Evolutionary conservation across 805 yeast genomes (phyloP).

Genomic region (Kregervanrija fluxuum): DNA sequence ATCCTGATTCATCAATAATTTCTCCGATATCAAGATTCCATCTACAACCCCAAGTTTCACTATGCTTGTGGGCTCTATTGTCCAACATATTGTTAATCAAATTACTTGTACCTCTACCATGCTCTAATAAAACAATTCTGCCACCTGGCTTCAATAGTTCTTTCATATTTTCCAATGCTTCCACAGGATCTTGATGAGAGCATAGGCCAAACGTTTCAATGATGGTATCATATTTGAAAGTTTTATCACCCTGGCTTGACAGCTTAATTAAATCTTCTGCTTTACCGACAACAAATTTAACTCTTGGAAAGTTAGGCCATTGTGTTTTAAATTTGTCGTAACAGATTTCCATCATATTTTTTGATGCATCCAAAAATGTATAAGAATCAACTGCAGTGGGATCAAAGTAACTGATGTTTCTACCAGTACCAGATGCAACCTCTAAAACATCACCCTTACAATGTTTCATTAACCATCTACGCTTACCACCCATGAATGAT

Average conservation of each 20-base stretch:
- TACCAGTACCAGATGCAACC: slow-evolving; percentile 93
- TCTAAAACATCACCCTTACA: slow-evolving; percentile 86
- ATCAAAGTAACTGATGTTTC: slow-evolving; percentile 74
- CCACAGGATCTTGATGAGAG: slow-evolving; percentile 90
- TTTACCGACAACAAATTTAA: slow-evolving; percentile 82
- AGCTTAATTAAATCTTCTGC: slow-evolving; percentile 73
- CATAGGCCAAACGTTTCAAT: slow-evolving; percentile 93
- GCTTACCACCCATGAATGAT: slow-evolving; percentile 51
- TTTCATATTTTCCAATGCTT: slow-evolving; percentile 69
- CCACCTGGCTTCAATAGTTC: slow-evolving; percentile 81
- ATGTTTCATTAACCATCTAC: slow-evolving; percentile 75
- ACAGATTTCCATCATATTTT: slow-evolving; percentile 78
- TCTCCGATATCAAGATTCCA: slow-evolving; percentile 96
- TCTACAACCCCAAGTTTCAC: slow-evolving; percentile 92
- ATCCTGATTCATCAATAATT: slow-evolving; percentile 72
- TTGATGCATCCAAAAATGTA: slow-evolving; percentile 81
- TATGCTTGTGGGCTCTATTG: slow-evolving; percentile 71
- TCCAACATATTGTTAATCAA: slow-evolving; percentile 77
- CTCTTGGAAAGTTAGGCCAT: slow-evolving; percentile 63
- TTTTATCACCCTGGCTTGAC: slow-evolving; percentile 19
- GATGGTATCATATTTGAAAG: slow-evolving; percentile 76
- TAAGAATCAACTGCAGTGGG: slow-evolving; percentile 56
- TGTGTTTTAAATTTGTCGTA: slow-evolving; percentile 60
- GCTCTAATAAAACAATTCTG: slow-evolving; percentile 79
- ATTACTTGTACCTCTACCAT: slow-evolving; percentile 80